These are phyloP conservation scores for Takakia lepidozioides DNA, from an alignment of 225 moss, liverwort and hornwort species.

Conservation along the genomic window DNA sequence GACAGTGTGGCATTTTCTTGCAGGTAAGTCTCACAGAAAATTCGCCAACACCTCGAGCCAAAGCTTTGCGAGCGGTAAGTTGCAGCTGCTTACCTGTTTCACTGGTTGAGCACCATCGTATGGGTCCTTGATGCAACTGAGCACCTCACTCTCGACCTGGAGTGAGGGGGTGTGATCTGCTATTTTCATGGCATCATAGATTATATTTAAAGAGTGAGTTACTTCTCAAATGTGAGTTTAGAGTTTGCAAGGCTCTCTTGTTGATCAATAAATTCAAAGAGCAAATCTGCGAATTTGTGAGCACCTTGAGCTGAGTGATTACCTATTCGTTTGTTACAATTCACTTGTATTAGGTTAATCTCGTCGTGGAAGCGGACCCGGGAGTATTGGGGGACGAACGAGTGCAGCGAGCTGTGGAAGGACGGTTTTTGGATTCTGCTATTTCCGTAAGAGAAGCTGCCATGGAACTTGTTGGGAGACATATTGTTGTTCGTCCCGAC, in stretches of 20 bases:
- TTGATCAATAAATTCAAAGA: too few relatives aligned
- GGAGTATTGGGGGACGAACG: constrained; percentile 86
- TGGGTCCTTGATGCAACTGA: too few relatives aligned
- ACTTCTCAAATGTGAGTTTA: too few relatives aligned
- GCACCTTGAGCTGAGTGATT: too few relatives aligned
- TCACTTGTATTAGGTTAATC: constrained; percentile 46
- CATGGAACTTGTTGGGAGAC: constrained; percentile 94
- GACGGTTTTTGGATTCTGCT: constrained; percentile 92
- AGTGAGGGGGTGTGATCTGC: too few relatives aligned
- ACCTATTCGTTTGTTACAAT: neutral
- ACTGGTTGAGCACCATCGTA: too few relatives aligned
- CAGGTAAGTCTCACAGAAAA: constrained; percentile 90
- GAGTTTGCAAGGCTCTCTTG: too few relatives aligned
- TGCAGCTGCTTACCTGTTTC: constrained; percentile 20
- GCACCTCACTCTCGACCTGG: too few relatives aligned
- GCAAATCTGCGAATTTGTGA: too few relatives aligned
- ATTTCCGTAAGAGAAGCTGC: constrained; percentile 98
- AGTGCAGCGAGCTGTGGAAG: constrained; percentile 92
- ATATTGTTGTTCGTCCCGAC: constrained; percentile 88
- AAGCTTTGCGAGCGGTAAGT: constrained; percentile 94
- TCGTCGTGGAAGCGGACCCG: constrained; percentile 88
- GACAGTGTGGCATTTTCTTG: too few relatives aligned
- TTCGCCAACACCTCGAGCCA: constrained; percentile 86
- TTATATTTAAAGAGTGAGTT: too few relatives aligned
- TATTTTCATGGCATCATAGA: too few relatives aligned